Base-by-base conservation (phyloP, 352 stramenopile genomes). In the Phytopythium mirpurense region DNA sequence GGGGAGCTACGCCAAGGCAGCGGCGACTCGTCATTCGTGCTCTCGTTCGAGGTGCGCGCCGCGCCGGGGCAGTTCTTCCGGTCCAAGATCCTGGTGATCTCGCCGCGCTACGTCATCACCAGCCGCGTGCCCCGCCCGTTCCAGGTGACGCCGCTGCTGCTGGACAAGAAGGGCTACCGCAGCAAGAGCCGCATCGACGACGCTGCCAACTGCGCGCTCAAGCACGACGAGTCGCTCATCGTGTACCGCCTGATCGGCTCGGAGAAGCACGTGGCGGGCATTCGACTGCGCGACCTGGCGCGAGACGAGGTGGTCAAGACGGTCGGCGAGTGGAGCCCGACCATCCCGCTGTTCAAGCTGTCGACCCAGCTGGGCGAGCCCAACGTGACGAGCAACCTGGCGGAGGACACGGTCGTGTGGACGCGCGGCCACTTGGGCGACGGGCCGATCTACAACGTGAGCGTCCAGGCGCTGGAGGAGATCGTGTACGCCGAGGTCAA, bases 71-170 rank as follows among this genome's bases (percentile, higher is more conserved):
- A 93, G 55, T 95, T 94, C 46, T 87, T 83, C 58, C 68, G 81
- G 6, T 87, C 85, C 10, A 93, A 92, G 65, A 86, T 95, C 37
- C 60, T 93, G 27, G 65, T 86, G 2, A 72, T 95, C 37, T 86
- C 82, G 16, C 85, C 85, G 14, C 78, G 85, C 7, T 93, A 81
- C 54, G 67, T 94, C 29, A 55, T 95, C 15, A 53, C 88, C 37
- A 94, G 86, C 42, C 64, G 65, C 34, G 75, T 93, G 1, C 65
- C 70, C 5, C 73, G 83, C 21, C 54, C 67, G 18, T 50, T 95
- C 23, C 77, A 95, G 45, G 58, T 93, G 27, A 88, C 76, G 9
- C 83, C 83, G 0, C 52, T 95, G 42, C 70, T 86, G 34, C 35
- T 95, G n/a, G 75, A 91, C 56, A 94, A 95, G 55, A 88, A 89